phyloP scores from a whole-genome alignment of 257 asterid genomes.

The Forsythia viridissima region DNA sequence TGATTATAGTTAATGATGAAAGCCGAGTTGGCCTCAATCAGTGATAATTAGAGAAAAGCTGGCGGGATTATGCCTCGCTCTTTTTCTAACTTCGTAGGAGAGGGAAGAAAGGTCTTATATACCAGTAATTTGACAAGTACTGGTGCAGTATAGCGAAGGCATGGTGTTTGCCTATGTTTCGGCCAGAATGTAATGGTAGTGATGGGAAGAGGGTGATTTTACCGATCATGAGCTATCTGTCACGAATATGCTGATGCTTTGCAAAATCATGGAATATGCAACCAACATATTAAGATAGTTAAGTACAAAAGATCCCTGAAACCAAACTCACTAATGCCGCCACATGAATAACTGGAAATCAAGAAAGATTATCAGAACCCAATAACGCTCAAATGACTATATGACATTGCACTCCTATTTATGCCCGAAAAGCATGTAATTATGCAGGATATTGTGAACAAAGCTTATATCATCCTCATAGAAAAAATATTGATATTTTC shows the following conservation, averaged over 20 bases:
- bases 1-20: neutral
- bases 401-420: neutral
- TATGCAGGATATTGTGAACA: neutral
- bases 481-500: neutral
- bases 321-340: no score
- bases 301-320: no score
- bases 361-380: no score
- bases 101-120: neutral
- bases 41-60: neutral
- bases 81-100: neutral
- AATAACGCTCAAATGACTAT: no score
- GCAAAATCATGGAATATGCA: no score
- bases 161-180: neutral
- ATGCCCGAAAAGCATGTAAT: neutral
- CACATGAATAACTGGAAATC: no score
- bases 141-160: neutral
- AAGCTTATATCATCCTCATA: neutral
- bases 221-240: no score
- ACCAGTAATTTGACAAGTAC: neutral
- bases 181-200: no score
- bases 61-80: neutral
- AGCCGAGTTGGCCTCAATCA: neutral
- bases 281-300: no score
- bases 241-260: no score
- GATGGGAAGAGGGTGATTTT: no score